phyloP scores from a whole-genome alignment of 75 land plant genomes.

The Selaginella moellendorffii region DNA sequence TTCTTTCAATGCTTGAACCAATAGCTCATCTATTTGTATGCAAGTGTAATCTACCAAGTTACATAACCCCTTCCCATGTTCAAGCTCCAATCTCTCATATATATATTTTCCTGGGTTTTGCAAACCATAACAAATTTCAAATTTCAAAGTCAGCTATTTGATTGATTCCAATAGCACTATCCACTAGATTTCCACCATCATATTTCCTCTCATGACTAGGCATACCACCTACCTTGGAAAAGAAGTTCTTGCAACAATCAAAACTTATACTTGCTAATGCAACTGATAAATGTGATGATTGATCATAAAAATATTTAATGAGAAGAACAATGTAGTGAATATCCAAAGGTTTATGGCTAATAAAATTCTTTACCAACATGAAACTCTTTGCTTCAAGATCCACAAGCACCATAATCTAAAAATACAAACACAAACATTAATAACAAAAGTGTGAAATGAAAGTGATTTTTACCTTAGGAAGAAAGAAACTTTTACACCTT shows the following conservation, averaged over 20 bases:
- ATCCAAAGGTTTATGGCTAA: neutral
- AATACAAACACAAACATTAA: too few species aligned
- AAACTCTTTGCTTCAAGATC: neutral
- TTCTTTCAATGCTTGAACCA: neutral
- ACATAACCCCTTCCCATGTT: neutral
- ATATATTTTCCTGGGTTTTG: neutral
- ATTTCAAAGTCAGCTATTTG: neutral
- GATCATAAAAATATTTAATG: neutral
- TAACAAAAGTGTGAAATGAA: too few species aligned
- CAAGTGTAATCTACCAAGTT: neutral
- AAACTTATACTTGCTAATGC: neutral
- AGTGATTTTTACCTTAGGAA: too few species aligned
- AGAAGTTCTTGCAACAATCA: constrained; percentile 11
- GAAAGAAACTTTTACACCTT: too few species aligned
- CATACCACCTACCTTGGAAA: constrained; percentile 7
- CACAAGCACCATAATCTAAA: too few species aligned
- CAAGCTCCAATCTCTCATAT: constrained; percentile 1
- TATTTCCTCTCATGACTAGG: neutral
- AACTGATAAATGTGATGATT: neutral
- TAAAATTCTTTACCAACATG: constrained; percentile 3
- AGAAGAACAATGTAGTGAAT: too few species aligned
- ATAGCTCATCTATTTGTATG: neutral
- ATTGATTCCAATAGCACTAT: constrained; percentile 7
- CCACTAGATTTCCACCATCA: constrained; percentile 1
- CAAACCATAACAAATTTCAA: neutral